phyloP scores from a whole-genome alignment of 2,329 filamentous ascomycete genomes.

The Sporothrix mexicana region DNA sequence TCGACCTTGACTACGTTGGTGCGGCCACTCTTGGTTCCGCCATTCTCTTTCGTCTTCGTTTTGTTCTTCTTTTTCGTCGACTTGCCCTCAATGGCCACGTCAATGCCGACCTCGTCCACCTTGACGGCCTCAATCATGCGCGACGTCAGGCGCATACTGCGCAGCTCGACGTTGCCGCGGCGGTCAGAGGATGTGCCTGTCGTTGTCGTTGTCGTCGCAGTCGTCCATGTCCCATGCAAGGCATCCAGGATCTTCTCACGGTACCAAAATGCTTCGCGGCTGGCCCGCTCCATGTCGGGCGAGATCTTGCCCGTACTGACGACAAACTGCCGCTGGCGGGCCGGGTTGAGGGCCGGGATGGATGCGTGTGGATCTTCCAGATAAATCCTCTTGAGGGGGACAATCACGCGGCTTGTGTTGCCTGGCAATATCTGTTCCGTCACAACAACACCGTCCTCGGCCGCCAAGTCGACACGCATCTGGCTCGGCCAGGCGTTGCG shows the following conservation, averaged over 20 bases:
- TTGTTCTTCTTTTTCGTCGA: not conserved
- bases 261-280: constrained; percentile 89
- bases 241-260: constrained; percentile 77
- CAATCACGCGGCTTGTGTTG: constrained; percentile 73
- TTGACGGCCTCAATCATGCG: constrained; percentile 85
- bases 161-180: constrained; percentile 75
- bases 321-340: constrained; percentile 89
- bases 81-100: constrained; percentile 59
- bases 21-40: constrained; percentile 36
- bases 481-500: constrained; percentile 89
- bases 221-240: constrained; percentile 74
- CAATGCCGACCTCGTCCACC: constrained; percentile 76
- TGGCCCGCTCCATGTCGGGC: constrained; percentile 77
- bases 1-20: constrained; percentile 53
- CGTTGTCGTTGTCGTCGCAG: constrained; percentile 38
- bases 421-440: constrained; percentile 67
- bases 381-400: constrained; percentile 77
- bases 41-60: constrained; percentile 32
- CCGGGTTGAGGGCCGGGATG: constrained; percentile 80
- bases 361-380: constrained; percentile 76
- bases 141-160: constrained; percentile 72
- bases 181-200: not conserved
- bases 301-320: constrained; percentile 80
- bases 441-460: constrained; percentile 51
- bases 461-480: constrained; percentile 66